Evolutionary conservation across 306 rosid species (phyloP), one percentile per base, ranked within the genome.

Genomic region (Cicer judaicum): DNA sequence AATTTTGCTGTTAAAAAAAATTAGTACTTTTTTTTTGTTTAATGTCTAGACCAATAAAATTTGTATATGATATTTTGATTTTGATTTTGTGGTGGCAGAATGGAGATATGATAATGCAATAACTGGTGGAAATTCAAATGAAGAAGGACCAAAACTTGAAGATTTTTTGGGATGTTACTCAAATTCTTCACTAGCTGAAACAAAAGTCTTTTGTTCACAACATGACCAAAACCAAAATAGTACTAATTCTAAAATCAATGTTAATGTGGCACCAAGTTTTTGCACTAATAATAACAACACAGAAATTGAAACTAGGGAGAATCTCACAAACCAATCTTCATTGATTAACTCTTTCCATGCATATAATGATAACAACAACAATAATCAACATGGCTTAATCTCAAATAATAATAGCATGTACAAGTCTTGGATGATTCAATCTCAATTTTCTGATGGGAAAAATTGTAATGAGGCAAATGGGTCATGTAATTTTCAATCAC

Each of bases 111-210:
- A 88, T 12, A 67, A 81, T 75, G 84, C 85, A 21, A 79, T 91
- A 72, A 84, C 73, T 13, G 86, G 87, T 41, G 78, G 86, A 42
- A 81, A 82, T 48, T 75, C 87, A 21, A 79, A 74, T 42, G 92
- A 88, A 53, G 86, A 84, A 44, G 87, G 91, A 36, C 98, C 99
- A 61, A 94, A 94, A 84, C 96, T 94, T 69, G 99, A 94, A 81
- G 96, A 94, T 64, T 94, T 94, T 84, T 79, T 94, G 78, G 99
- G 99, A 13, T 86, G 96, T 47, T 93, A 93, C 89, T 86, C 97
- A 9, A 93, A 81, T 86, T 84, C 98, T 0, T 77, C 86, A 8
- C 64, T 83, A 38, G 68, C 78, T 49, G 92, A 88, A 81, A 53
- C 82, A 19, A 86, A 88, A 78, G 86, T 81, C 73, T 84, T 81